Evolutionary conservation across 1,284 basidiomycete genomes (phyloP).

Genomic region (Filobasidium uniguttulatum): DNA sequence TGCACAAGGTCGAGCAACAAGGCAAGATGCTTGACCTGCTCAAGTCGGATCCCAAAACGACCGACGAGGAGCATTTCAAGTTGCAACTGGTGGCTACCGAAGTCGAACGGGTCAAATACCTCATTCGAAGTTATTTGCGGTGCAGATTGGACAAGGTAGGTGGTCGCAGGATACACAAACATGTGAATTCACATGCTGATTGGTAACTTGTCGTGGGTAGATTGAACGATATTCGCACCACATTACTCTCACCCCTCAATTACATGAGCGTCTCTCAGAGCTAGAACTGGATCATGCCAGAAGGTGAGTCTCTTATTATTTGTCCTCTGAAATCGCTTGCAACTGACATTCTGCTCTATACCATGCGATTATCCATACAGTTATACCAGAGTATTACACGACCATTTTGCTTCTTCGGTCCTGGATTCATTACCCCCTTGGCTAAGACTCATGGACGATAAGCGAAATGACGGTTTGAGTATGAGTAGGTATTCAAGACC

Average conservation of each 20-base stretch:
- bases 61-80: constrained; percentile 78
- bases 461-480: constrained; percentile 45
- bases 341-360: background rate
- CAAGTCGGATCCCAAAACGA: constrained; percentile 59
- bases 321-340: background rate
- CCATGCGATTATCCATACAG: constrained; percentile 40
- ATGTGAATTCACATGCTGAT: background rate
- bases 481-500: constrained; percentile 50
- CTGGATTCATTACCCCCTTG: constrained; percentile 62
- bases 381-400: constrained; percentile 56
- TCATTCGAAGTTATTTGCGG: constrained; percentile 73
- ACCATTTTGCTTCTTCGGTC: constrained; percentile 58
- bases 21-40: constrained; percentile 41
- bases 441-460: constrained; percentile 60
- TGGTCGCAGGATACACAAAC: constrained; percentile 11
- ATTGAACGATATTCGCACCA: constrained; percentile 73
- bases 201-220: constrained; percentile 36
- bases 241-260: constrained; percentile 51
- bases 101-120: constrained; percentile 79
- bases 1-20: constrained; percentile 74
- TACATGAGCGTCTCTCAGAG: constrained; percentile 58
- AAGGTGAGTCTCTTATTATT: constrained; percentile 39
- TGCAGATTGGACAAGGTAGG: constrained; percentile 68
- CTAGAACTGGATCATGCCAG: constrained; percentile 65
- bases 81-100: constrained; percentile 84